Percentiles rank a stretch among this genome's conserved stretches.
These are phyloP conservation scores for Dichotomocladium elegans DNA, from an alignment of 371 early-diverging fungal genomes.

Conservation along the genomic window DNA sequence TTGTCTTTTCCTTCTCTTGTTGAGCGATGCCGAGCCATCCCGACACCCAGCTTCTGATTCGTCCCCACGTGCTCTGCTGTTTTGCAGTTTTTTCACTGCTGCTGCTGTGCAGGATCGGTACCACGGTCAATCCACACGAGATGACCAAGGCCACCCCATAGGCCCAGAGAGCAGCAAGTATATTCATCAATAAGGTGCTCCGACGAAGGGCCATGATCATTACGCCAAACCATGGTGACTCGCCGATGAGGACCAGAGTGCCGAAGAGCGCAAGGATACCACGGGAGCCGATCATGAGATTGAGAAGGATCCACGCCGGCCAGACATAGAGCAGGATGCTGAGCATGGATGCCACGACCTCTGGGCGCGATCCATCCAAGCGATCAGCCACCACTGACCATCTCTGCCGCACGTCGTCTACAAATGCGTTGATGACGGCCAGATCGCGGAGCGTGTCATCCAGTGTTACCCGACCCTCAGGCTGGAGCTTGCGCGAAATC, in stretches of 20 bases:
- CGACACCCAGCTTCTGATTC: constrained; percentile 8
- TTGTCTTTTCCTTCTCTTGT: constrained; percentile 18
- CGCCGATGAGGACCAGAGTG: constrained; percentile 8
- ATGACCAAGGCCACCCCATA: constrained; percentile 28
- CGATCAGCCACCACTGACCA: neutral
- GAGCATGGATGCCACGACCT: constrained; percentile 14
- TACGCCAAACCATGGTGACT: constrained; percentile 26
- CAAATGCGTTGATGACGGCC: constrained; percentile 18
- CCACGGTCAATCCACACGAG: neutral
- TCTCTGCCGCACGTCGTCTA: constrained; percentile 11
- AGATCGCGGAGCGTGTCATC: constrained; percentile 40
- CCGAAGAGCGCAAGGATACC: constrained; percentile 21
- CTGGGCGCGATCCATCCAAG: constrained; percentile 24
- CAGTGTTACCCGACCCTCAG: constrained; percentile 29
- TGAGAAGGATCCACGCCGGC: constrained; percentile 28
- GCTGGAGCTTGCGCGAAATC: constrained; percentile 27
- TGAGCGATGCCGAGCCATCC: constrained; percentile 7
- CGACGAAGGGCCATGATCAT: constrained; percentile 10
- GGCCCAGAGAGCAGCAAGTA: constrained; percentile 22
- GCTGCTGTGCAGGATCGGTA: neutral
- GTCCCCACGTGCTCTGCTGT: neutral
- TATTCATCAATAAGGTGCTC: constrained; percentile 17
- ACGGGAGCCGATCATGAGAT: constrained; percentile 18
- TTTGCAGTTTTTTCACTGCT: too few species aligned
- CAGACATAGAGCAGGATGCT: constrained; percentile 23